These are phyloP conservation scores for Nothophytophthora sp. DNA, from an alignment of 352 stramenopile species.

Conservation along the genomic window DNA sequence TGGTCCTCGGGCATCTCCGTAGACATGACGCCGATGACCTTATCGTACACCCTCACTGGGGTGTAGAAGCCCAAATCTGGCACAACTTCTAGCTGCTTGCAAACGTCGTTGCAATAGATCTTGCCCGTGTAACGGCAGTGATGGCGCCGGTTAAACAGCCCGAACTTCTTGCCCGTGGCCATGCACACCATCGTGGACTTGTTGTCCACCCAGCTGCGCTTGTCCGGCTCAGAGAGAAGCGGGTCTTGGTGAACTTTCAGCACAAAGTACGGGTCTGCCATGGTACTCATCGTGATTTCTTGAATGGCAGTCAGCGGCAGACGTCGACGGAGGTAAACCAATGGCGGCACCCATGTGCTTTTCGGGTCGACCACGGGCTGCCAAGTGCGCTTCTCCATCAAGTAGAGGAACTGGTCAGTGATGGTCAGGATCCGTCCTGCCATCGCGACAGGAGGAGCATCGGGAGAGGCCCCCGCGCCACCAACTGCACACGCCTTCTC, in stretches of 20 bases:
- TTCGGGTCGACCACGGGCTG: slow-evolving; percentile 57
- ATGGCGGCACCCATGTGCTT: slow-evolving; percentile 48
- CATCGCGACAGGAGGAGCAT: slow-evolving; percentile 39
- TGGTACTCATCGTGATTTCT: slow-evolving; percentile 78
- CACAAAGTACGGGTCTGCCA: slow-evolving; percentile 83
- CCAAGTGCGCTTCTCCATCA: slow-evolving; percentile 79
- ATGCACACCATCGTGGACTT: slow-evolving; percentile 86
- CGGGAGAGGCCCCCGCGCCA: slow-evolving; percentile 17
- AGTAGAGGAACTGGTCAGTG: slow-evolving; percentile 72
- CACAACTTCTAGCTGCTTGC: slow-evolving; percentile 78
- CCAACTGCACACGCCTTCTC: slow-evolving; percentile 52
- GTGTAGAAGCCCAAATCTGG: slow-evolving; percentile 83
- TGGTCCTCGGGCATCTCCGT: slow-evolving; percentile 86
- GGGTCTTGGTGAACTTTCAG: slow-evolving; percentile 61
- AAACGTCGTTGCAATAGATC: slow-evolving; percentile 87
- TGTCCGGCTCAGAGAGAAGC: slow-evolving; percentile 64
- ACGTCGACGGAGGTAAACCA: slow-evolving; percentile 76
- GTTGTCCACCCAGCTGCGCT: slow-evolving; percentile 85
- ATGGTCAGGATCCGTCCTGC: slow-evolving; percentile 60
- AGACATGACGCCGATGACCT: slow-evolving; percentile 77
- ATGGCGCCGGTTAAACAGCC: slow-evolving; percentile 85
- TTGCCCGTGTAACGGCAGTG: slow-evolving; percentile 88
- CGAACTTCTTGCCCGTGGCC: slow-evolving; percentile 87
- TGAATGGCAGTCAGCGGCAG: slow-evolving; percentile 63
- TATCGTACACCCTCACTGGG: slow-evolving; percentile 78